Evolutionary conservation across 345 rosid species (phyloP).

Genomic region (Adansonia digitata): DNA sequence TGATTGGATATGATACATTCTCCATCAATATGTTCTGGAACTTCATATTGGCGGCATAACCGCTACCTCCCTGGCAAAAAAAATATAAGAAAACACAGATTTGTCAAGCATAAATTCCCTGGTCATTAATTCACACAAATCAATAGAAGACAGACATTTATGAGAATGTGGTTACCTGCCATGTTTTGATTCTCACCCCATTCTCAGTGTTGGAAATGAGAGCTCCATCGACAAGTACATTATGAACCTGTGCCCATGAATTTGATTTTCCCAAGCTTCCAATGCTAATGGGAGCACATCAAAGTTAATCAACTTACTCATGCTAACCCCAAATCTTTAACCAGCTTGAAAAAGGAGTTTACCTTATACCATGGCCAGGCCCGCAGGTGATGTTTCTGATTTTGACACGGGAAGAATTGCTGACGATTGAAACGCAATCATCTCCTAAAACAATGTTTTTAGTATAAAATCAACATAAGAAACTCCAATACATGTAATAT

Average conservation of each 20-base stretch:
- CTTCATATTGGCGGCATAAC: conserved; percentile 50
- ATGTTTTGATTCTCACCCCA: conserved; percentile 89
- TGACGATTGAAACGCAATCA: conserved; percentile 86
- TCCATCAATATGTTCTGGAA: conserved; percentile 65
- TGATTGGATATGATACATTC: conserved; percentile 79
- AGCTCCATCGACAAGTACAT: conserved; percentile 57
- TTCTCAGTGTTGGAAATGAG: conserved; percentile 60
- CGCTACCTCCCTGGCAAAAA: conserved; percentile 76
- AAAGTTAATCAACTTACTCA: neutral
- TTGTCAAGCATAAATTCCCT: conserved; percentile 2
- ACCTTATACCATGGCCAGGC: conserved; percentile 99
- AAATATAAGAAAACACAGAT: conserved; percentile 14
- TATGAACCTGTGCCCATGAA: conserved; percentile 49
- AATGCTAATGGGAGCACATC: conserved; percentile 38
- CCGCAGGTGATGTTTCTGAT: conserved; percentile 67
- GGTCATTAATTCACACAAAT: neutral
- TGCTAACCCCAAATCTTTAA: neutral
- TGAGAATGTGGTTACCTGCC: conserved; percentile 58
- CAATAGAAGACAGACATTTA: neutral
- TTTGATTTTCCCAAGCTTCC: conserved; percentile 85
- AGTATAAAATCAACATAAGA: conserved; percentile 6
- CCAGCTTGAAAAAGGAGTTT: neutral
- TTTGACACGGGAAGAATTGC: conserved; percentile 62
- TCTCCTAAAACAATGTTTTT: conserved; percentile 59
- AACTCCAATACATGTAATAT: neutral